Evolutionary conservation across 768 basidiomycete genomes (phyloP).

Genomic region (Asterophora parasitica): DNA sequence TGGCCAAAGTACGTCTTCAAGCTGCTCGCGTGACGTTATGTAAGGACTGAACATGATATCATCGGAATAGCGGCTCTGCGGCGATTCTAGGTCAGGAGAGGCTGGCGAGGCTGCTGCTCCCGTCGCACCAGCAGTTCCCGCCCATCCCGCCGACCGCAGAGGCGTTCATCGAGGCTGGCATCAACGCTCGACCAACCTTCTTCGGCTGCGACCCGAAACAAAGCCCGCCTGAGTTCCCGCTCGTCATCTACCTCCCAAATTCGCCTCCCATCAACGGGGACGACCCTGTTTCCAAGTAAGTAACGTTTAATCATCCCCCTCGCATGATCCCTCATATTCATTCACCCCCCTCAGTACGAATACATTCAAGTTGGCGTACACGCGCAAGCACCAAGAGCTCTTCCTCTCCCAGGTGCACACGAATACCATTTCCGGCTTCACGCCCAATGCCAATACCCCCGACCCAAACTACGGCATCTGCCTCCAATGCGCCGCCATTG

Average conservation of each 20-base stretch:
- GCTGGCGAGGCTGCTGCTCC: slow-evolving; percentile 36
- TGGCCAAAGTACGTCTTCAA: slow-evolving; percentile 60
- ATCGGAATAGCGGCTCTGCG: slow-evolving; percentile 43
- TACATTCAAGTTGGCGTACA: slow-evolving; percentile 61
- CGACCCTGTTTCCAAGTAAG: slow-evolving; percentile 73
- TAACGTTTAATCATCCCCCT: slow-evolving; percentile 21
- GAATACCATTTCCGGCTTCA: slow-evolving; percentile 56
- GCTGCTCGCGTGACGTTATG: no score
- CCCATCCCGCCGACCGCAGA: slow-evolving; percentile 50
- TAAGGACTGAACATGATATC: no score
- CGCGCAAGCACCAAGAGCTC: slow-evolving; percentile 42
- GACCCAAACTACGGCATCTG: slow-evolving; percentile 65
- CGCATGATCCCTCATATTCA: background rate
- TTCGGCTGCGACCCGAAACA: slow-evolving; percentile 67
- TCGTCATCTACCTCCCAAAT: slow-evolving; percentile 75
- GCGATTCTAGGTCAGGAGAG: slow-evolving; percentile 41
- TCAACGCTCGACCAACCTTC: slow-evolving; percentile 68
- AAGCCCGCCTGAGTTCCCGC: slow-evolving; percentile 50
- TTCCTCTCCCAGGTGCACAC: slow-evolving; percentile 59
- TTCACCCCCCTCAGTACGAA: slow-evolving; percentile 36
- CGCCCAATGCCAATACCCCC: slow-evolving; percentile 49
- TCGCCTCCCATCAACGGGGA: slow-evolving; percentile 63
- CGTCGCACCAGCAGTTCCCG: slow-evolving; percentile 58
- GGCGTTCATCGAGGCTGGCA: slow-evolving; percentile 53
- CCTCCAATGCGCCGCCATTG: slow-evolving; percentile 60